Conservation (phyloP, 2,329 filamentous ascomycete species). For the Neofusicoccum kwambonambiense region DNA sequence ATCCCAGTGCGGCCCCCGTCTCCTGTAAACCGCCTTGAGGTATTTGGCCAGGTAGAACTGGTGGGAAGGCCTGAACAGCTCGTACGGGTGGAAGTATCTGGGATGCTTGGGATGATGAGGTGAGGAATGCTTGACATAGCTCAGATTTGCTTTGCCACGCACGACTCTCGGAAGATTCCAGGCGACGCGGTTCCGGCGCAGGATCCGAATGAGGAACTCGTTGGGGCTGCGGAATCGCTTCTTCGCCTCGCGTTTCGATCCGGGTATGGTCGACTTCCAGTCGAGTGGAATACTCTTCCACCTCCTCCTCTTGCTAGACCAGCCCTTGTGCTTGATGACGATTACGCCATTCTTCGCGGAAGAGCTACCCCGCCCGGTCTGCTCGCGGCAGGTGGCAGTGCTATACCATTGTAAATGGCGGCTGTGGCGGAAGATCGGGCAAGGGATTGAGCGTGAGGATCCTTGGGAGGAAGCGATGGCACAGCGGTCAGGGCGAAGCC, state of each 20-base stretch:
- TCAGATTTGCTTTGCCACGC: slow-evolving; percentile 7
- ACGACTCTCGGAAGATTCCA: not conserved
- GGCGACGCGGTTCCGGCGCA: not conserved
- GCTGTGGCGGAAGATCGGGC: not conserved
- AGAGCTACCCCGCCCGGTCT: not conserved
- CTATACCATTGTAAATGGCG: not conserved
- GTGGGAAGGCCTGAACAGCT: not conserved
- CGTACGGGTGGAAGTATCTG: not conserved
- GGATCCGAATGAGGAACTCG: not conserved
- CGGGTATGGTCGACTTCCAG: not conserved
- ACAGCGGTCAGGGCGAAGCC: not conserved
- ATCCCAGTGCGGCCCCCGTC: not conserved
- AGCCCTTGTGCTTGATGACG: not conserved
- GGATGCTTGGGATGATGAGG: not conserved
- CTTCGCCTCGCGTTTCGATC: not conserved
- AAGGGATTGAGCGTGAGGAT: not conserved
- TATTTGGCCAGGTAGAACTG: slow-evolving; percentile 5
- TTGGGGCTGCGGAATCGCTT: not conserved
- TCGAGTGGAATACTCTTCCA: not conserved
- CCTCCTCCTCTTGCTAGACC: not conserved
- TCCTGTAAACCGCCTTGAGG: not conserved
- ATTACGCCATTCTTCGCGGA: not conserved
- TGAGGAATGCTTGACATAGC: not conserved
- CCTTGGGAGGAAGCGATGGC: too few species aligned
- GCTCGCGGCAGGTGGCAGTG: too few species aligned